Percentiles rank a stretch among this genome's conserved stretches.
These are phyloP conservation scores for Boletus patriciae DNA, from an alignment of 768 basidiomycete species.

Conservation along the genomic window DNA sequence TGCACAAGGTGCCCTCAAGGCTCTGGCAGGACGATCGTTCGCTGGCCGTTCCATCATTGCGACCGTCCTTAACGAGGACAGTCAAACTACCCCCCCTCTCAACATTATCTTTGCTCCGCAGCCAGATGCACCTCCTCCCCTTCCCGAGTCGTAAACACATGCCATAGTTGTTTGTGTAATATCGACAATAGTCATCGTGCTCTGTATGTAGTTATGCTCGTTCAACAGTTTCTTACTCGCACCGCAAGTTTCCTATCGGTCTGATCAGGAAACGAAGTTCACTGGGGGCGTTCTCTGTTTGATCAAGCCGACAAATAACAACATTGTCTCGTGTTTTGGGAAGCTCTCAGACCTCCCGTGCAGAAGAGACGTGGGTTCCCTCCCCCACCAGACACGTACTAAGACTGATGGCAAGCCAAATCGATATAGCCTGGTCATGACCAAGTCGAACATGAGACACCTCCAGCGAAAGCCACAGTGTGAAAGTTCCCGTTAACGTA, in stretches of 20 bases:
- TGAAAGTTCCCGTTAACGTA: neutral
- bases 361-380: neutral
- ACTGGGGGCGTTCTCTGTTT: no score
- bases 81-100: slow-evolving; percentile 80
- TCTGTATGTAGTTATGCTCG: slow-evolving; percentile 24
- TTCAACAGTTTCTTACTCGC: slow-evolving; percentile 1
- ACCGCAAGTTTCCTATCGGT: neutral
- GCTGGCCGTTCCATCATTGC: slow-evolving; percentile 86
- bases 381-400: neutral
- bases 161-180: slow-evolving; percentile 10
- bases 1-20: slow-evolving; percentile 74
- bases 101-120: slow-evolving; percentile 82
- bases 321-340: neutral
- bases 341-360: neutral
- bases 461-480: neutral
- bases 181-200: slow-evolving; percentile 15
- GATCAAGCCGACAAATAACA: neutral
- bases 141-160: slow-evolving; percentile 44
- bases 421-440: neutral
- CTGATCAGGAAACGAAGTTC: neutral
- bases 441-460: no score
- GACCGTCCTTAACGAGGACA: slow-evolving; percentile 78
- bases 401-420: no score
- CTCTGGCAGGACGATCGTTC: slow-evolving; percentile 86
- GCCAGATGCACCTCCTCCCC: slow-evolving; percentile 78